These are phyloP conservation scores for Paramyrothecium roridum DNA, from an alignment of 2,329 filamentous ascomycete genomes.

Conservation along the genomic window DNA sequence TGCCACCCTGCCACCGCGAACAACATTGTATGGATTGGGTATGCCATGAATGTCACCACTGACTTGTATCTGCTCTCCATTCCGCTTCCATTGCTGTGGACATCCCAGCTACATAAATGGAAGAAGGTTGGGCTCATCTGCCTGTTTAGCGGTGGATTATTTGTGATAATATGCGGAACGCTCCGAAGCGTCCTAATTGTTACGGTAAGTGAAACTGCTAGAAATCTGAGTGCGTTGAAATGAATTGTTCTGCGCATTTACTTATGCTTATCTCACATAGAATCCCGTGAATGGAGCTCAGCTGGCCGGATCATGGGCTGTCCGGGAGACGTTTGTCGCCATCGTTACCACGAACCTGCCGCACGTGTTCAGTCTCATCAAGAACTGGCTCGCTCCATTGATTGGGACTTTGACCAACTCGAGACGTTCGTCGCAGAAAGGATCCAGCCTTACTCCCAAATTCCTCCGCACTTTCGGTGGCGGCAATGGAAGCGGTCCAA, in stretches of 20 bases:
- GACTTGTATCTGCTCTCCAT: constrained; percentile 57
- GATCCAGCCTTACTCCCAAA: constrained; percentile 31
- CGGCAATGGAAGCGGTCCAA: constrained; percentile 23
- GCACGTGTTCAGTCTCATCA: constrained; percentile 40
- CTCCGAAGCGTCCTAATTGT: constrained; percentile 34
- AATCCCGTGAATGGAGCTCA: constrained; percentile 33
- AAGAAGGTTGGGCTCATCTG: constrained; percentile 34
- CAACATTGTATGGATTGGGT: constrained; percentile 46
- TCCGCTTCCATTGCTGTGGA: constrained; percentile 47
- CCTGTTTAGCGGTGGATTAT: constrained; percentile 34
- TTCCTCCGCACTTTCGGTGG: constrained; percentile 38
- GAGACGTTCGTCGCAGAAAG: constrained; percentile 29
- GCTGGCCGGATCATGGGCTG: constrained; percentile 33
- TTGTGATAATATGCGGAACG: constrained; percentile 33
- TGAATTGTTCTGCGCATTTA: background rate
- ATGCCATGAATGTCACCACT: constrained; percentile 48
- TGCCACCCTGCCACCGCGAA: constrained; percentile 47
- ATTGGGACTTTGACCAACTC: constrained; percentile 11
- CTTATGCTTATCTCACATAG: constrained; percentile 13
- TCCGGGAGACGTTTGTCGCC: constrained; percentile 38
- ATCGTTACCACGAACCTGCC: constrained; percentile 37
- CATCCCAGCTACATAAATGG: constrained; percentile 23
- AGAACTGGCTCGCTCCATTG: constrained; percentile 31
- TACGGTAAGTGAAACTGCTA: constrained; percentile 18
- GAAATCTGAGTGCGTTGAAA: background rate